Evolutionary conservation across 1,139 yeast species (phyloP).

Genomic region (Wickerhamomyces sp.): DNA sequence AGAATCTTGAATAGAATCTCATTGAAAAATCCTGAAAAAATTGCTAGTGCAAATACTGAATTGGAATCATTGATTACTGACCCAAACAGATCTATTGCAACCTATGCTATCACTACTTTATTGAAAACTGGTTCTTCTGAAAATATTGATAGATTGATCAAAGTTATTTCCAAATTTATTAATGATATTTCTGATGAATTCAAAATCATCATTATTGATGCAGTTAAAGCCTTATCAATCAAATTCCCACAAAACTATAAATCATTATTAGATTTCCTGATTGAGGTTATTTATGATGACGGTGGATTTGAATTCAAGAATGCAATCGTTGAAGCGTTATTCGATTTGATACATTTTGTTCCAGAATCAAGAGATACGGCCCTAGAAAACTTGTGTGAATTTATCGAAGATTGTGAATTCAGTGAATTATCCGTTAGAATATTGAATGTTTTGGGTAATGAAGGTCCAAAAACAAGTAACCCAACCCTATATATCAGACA

Average conservation of each 20-base stretch:
- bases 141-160: slow-evolving; percentile 82
- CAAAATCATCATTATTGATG: slow-evolving; percentile 90
- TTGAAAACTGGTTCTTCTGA: slow-evolving; percentile 93
- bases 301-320: slow-evolving; percentile 85
- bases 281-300: slow-evolving; percentile 84
- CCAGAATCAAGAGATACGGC: slow-evolving; percentile 86
- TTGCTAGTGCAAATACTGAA: slow-evolving; percentile 70
- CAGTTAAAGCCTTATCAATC: slow-evolving; percentile 84
- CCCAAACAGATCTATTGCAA: slow-evolving; percentile 87
- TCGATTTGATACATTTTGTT: slow-evolving; percentile 83
- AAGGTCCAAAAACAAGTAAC: slow-evolving; percentile 83
- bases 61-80: slow-evolving; percentile 85
- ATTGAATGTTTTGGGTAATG: slow-evolving; percentile 85
- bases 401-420: slow-evolving; percentile 96
- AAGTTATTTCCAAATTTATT: slow-evolving; percentile 84
- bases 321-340: slow-evolving; percentile 84
- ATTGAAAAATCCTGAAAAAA: slow-evolving; percentile 70
- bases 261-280: slow-evolving; percentile 74
- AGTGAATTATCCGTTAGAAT: slow-evolving; percentile 90
- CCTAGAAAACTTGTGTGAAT: slow-evolving; percentile 86
- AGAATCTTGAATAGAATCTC: slow-evolving; percentile 86
- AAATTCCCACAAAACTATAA: slow-evolving; percentile 91
- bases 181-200: slow-evolving; percentile 95
- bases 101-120: slow-evolving; percentile 96
- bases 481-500: slow-evolving; percentile 94